Base-by-base conservation (phyloP, 352 stramenopile species). In the Phytophthora multivora region DNA sequence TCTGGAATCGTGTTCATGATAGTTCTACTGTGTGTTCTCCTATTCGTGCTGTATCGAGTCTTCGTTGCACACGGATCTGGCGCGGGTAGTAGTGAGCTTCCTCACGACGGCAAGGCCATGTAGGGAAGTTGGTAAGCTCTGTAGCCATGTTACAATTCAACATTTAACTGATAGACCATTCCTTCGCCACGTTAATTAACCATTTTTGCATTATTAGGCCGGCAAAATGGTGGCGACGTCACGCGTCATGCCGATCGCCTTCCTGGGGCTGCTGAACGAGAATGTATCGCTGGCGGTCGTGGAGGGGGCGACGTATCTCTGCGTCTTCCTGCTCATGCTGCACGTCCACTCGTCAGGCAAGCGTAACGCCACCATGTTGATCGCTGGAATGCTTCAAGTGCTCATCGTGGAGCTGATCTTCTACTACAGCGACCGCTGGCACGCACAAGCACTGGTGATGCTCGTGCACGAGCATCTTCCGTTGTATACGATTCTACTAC, bases 321-420 rank as follows among this genome's bases (percentile, higher is more conserved):
- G 64, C 47, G 63, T 75, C 11, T 88, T 92, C 64, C 59, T 95
- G 50, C 66, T 91, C 47, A 62, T 90, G 69, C 66, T 93, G 52
- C 86, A 95, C 53, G 77, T 90, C 26, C 73, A 90, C 64, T 90
- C 79, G 31, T 93, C 83, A 2, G 84, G 84, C 62, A 85, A 83
- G 59, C 84, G 83, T 35, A 91, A 89, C 56, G 77, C 77, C 52
- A 88, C 80, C 8, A 75, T 91, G 69, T 65, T 91, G 30, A 40
- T 59, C 19, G 67, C 84, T 52, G 72, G 72, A 7, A 54, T 67
- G 47, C 55, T 91, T 46, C 73, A 89, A 49, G 56, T 89, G 48
- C 35, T 80, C 28, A 33, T 88, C 13, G 69, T 90, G 21, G 79
- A 90, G 58, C 63, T 89, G 30, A n/a, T 91, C 31, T 83, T 90